Evolutionary conservation across 1,139 yeast species (phyloP).

Genomic region (Candida sp.): DNA sequence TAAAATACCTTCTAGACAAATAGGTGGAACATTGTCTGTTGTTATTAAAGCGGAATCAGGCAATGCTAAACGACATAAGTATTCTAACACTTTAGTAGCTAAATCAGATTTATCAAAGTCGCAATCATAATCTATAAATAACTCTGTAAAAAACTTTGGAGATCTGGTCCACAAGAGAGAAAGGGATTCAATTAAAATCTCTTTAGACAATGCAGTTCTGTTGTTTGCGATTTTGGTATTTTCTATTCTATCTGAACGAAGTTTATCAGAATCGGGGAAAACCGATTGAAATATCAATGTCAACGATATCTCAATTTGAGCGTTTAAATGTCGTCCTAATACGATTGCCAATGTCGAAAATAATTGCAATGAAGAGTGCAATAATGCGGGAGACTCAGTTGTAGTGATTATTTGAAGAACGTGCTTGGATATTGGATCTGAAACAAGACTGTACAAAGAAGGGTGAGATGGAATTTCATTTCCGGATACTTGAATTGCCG

Average conservation of each 20-base stretch:
- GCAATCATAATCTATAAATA: constrained; percentile 87
- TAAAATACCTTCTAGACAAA: constrained; percentile 85
- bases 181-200: constrained; percentile 77
- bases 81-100: constrained; percentile 64
- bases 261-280: constrained; percentile 31
- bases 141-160: constrained; percentile 70
- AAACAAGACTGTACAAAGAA: constrained; percentile 61
- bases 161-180: constrained; percentile 83
- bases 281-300: constrained; percentile 56
- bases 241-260: constrained; percentile 23
- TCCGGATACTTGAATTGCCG: constrained; percentile 84
- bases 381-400: constrained; percentile 61
- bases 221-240: constrained; percentile 19
- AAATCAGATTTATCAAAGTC: constrained; percentile 85
- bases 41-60: constrained; percentile 78
- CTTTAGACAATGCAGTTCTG: constrained; percentile 50
- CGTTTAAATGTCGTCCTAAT: constrained; percentile 54
- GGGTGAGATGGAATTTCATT: constrained; percentile 61
- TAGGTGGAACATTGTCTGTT: constrained; percentile 88
- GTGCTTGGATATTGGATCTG: constrained; percentile 82
- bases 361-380: constrained; percentile 73
- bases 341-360: constrained; percentile 66
- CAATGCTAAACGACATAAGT: constrained; percentile 70
- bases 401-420: constrained; percentile 75
- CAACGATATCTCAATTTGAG: constrained; percentile 68